Base-by-base conservation (phyloP, 371 early-diverging fungal genomes). In the Mycotypha africana region DNA sequence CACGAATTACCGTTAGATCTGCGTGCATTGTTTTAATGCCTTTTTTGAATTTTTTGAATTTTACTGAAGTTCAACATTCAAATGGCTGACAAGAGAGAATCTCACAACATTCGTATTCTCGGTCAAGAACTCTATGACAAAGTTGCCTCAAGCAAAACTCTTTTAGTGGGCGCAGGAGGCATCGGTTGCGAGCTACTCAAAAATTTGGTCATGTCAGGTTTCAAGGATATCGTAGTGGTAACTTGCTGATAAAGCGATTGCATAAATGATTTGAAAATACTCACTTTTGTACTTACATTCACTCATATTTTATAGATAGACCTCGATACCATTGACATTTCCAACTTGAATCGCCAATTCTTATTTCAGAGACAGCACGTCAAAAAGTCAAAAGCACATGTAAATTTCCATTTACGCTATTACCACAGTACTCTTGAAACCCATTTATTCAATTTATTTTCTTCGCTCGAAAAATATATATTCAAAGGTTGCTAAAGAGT, bases 161-260 rank as follows among this genome's bases (percentile, higher is more conserved):
- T 93, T 23, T 70, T 92, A 51, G 86, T 92, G 7, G 94, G 94
- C 25, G 90, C 93, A 9, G 99, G 99, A 47, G 99, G 99, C 7
- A 94, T 99, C 45, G 99, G 99, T 24, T 98, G 99, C 63, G 99
- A 99, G 67, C 64, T 99, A 28, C 75, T 98, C 15, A 98, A 99
- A 67, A 85, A 93, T 65, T 78, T 98, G 16, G 92, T 92, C 22
- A 58, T 95, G 68, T 73, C 85, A 17, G 97, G 97, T 14, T 95
- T 96, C 64, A 70, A 65, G 47, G 51, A 82, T 52, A 93, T 98
- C 42, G 79, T 84, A 42, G 79, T 93, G 49, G 89, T 85, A 69
- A 47, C 51, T 14, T 19, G 12, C 12, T n/a, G n/a, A n/a, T n/a
- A n/a, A n/a, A n/a, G n/a, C n/a, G n/a, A n/a, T n/a, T n/a, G n/a